Evolutionary conservation across 768 basidiomycete genomes (phyloP).

Genomic region (Mrakia gelida): DNA sequence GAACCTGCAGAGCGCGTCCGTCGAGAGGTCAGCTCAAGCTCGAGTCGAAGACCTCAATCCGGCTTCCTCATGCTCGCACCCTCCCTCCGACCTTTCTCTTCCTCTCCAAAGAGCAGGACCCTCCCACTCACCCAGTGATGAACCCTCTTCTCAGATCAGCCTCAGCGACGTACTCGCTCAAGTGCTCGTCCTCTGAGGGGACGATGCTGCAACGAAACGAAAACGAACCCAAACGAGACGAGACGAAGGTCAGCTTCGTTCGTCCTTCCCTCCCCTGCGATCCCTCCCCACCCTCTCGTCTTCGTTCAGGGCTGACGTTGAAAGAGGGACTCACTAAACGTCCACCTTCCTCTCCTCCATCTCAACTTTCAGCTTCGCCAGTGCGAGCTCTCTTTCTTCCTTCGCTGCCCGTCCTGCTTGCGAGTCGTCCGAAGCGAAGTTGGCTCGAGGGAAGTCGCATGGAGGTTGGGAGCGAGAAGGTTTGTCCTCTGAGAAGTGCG

Average conservation of each 20-base stretch:
- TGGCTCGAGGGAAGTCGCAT: not conserved
- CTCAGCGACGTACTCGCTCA: slow-evolving; percentile 23
- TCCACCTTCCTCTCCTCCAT: slow-evolving; percentile 26
- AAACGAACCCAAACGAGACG: not conserved
- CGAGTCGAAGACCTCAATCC: not conserved
- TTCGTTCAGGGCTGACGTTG: not conserved
- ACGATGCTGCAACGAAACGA: slow-evolving; percentile 6
- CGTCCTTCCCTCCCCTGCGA: not conserved
- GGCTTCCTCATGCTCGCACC: no score
- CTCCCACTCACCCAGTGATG: slow-evolving; percentile 24
- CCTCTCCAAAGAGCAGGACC: no score
- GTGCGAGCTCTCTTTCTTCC: not conserved
- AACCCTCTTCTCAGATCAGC: slow-evolving; percentile 24
- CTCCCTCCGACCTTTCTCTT: no score
- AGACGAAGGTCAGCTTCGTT: not conserved
- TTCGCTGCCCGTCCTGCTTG: not conserved
- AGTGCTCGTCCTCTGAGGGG: slow-evolving; percentile 31
- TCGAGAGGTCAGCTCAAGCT: not conserved
- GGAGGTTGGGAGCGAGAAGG: not conserved
- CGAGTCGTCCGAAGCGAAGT: not conserved
- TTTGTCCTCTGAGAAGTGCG: not conserved
- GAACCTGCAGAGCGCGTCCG: slow-evolving; percentile 2
- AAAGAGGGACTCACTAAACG: slow-evolving; percentile 21
- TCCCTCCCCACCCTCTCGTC: not conserved
- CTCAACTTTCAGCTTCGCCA: not conserved